Conservation (phyloP, 192 early-diverging fungal species). For the Polychytrium aggregatum region DNA sequence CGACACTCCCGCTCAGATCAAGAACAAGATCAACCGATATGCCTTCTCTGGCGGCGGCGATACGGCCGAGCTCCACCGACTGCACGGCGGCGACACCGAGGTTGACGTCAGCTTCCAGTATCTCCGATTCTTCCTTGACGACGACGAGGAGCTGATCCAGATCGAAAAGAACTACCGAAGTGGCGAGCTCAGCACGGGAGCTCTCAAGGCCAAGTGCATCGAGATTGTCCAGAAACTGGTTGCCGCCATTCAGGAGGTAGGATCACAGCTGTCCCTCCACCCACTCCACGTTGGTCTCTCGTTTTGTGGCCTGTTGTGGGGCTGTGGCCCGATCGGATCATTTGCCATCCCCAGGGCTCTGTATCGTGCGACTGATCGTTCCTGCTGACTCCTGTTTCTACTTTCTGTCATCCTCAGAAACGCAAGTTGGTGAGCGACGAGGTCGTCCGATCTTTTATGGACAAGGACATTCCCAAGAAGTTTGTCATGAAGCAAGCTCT, state of each 20-base stretch:
- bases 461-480: slow-evolving; percentile 20
- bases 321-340: no score
- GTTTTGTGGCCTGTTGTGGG: no score
- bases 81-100: slow-evolving; percentile 79
- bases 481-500: neutral
- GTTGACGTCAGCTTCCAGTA: slow-evolving; percentile 96
- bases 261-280: neutral
- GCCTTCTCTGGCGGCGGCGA: slow-evolving; percentile 90
- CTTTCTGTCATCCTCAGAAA: slow-evolving; percentile 11
- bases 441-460: slow-evolving; percentile 25
- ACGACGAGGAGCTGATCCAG: slow-evolving; percentile 72
- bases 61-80: slow-evolving; percentile 71
- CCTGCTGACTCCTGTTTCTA: no score
- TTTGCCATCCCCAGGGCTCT: no score
- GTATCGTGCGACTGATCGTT: no score
- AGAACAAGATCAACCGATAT: slow-evolving; percentile 94
- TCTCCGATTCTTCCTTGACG: slow-evolving; percentile 85
- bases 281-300: neutral
- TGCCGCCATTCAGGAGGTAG: slow-evolving; percentile 59
- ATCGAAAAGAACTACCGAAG: slow-evolving; percentile 63
- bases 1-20: slow-evolving; percentile 85
- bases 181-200: slow-evolving; percentile 79
- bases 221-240: slow-evolving; percentile 70
- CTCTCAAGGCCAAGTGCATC: slow-evolving; percentile 83
- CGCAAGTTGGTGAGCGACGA: slow-evolving; percentile 30